phyloP scores from a whole-genome alignment of 345 rosid species.

The Arabis alpina region DNA sequence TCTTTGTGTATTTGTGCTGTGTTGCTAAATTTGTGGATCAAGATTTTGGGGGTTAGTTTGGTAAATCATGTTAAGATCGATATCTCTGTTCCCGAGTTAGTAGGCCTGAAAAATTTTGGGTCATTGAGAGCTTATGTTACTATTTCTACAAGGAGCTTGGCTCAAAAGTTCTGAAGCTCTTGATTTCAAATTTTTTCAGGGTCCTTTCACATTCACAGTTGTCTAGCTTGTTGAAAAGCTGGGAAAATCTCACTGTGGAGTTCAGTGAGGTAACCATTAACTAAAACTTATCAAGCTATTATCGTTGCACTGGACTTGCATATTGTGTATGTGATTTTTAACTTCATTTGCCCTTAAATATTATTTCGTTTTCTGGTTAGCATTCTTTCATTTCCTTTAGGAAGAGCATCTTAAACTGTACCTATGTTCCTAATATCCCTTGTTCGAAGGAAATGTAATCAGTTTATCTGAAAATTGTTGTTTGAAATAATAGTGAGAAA shows the following conservation, averaged over 20 bases:
- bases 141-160: conserved; percentile 25
- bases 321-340: neutral
- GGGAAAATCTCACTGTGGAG: conserved; percentile 63
- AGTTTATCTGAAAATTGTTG: too few relatives aligned
- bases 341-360: neutral
- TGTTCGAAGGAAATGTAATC: too few relatives aligned
- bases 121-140: conserved; percentile 18
- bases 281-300: neutral
- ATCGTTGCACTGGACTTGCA: conserved; percentile 14
- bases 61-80: conserved; percentile 22
- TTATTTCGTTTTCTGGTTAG: neutral
- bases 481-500: too few relatives aligned
- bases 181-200: conserved; percentile 55
- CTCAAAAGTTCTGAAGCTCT: conserved; percentile 33
- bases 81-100: conserved; percentile 13
- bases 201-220: conserved; percentile 66
- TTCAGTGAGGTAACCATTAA: conserved; percentile 59
- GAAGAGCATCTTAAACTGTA: conserved; percentile 7
- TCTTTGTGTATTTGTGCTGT: conserved; percentile 5
- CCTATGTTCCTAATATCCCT: too few relatives aligned
- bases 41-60: conserved; percentile 17
- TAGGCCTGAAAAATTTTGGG: too few relatives aligned
- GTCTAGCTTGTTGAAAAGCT: conserved; percentile 56
- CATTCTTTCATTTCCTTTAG: conserved; percentile 28
- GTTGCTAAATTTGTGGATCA: conserved; percentile 16